Evolutionary conservation across 176 grass and related monocot genomes (phyloP).

Genomic region (Oryza rufipogon): DNA sequence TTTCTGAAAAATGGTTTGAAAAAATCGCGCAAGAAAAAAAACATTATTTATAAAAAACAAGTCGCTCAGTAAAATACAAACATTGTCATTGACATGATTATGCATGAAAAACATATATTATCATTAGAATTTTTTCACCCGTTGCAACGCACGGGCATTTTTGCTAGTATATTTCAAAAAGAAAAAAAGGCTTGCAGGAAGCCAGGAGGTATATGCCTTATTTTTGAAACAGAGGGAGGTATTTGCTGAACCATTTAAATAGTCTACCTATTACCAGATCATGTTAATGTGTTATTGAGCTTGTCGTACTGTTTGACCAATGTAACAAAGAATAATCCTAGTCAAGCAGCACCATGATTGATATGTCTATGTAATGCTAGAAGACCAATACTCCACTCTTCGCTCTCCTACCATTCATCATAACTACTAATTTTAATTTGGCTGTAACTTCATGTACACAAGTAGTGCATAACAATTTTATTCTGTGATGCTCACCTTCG

Average conservation of each 20-base stretch:
- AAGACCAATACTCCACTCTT: not conserved
- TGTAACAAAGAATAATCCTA: not conserved
- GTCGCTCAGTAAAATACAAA: too few species aligned
- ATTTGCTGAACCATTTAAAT: not conserved
- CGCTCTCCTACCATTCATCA: not conserved
- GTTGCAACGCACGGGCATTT: too few species aligned
- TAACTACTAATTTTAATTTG: not conserved
- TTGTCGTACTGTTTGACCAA: not conserved
- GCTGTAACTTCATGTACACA: not conserved
- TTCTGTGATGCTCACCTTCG: not conserved
- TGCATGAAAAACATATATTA: too few species aligned
- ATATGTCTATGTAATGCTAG: conserved; percentile 3
- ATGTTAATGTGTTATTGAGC: not conserved
- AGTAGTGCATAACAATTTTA: not conserved
- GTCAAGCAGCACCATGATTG: not conserved
- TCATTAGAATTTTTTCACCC: too few species aligned
- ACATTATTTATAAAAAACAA: too few species aligned
- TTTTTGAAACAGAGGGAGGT: not conserved
- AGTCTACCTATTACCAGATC: not conserved
- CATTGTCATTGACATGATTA: too few species aligned
- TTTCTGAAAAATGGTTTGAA: too few species aligned
- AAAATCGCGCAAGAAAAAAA: too few species aligned
- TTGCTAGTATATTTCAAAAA: not conserved
- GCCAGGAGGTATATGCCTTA: not conserved
- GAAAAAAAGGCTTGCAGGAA: not conserved